phyloP scores from a whole-genome alignment of 768 basidiomycete genomes.

The Coprinopsis strossmayeri region DNA sequence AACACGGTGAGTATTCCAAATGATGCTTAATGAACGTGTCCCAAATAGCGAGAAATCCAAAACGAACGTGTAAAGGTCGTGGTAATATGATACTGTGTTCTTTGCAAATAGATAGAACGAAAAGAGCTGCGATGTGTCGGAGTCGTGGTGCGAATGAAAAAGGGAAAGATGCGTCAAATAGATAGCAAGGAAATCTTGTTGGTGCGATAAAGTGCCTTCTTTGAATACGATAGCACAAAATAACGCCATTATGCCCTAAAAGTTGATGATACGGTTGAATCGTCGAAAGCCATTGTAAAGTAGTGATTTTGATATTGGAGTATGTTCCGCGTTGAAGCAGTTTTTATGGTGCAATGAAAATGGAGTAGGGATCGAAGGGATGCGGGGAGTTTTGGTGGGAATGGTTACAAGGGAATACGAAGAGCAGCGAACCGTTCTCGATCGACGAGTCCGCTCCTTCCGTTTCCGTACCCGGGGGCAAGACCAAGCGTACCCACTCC shows the following conservation, averaged over 20 bases:
- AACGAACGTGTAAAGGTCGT: not conserved
- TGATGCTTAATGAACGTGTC: not conserved
- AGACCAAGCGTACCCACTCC: constrained; percentile 31
- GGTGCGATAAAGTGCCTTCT: not conserved
- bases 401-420: constrained; percentile 20
- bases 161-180: not conserved
- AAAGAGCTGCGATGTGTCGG: not conserved
- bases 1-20: not conserved
- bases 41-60: not conserved
- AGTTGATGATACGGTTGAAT: not conserved
- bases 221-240: not conserved
- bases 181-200: not conserved
- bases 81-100: not conserved
- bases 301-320: not conserved
- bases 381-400: constrained; percentile 2
- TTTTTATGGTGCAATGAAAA: constrained; percentile 7
- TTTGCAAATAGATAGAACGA: not conserved
- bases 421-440: constrained; percentile 23
- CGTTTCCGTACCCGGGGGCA: constrained; percentile 58
- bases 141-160: not conserved
- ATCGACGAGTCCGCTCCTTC: constrained; percentile 56
- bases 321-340: constrained; percentile 3
- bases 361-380: not conserved
- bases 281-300: not conserved
- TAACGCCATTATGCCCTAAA: not conserved